phyloP scores from a whole-genome alignment of 768 basidiomycete genomes.

The Strobilomyces echinocephalus region DNA sequence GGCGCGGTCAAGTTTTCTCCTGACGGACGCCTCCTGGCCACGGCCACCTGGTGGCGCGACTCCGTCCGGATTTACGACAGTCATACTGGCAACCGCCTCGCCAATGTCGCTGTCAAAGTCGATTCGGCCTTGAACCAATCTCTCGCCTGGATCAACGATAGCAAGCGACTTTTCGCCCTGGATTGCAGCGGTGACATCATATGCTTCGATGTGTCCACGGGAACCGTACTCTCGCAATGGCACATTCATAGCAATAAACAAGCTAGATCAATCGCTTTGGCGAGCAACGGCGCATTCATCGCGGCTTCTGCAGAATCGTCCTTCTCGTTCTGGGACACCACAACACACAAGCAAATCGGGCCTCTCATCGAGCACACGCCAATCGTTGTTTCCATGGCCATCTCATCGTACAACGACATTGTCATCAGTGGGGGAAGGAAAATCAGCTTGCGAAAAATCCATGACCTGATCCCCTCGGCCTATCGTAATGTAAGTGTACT shows the following conservation, averaged over 20 bases:
- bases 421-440: background rate
- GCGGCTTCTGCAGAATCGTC: background rate
- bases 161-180: background rate
- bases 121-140: background rate
- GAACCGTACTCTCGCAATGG: background rate
- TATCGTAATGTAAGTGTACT: background rate
- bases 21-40: background rate
- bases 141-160: background rate
- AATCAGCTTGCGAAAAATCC: background rate
- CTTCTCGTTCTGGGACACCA: background rate
- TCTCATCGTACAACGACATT: background rate
- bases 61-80: background rate
- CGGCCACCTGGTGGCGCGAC: background rate
- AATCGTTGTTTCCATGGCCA: background rate
- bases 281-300: background rate
- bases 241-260: background rate
- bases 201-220: background rate
- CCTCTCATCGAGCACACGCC: background rate
- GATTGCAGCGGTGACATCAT: background rate
- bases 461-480: background rate
- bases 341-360: background rate
- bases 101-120: background rate
- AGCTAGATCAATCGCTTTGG: background rate
- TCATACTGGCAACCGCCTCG: background rate
- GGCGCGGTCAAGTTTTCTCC: slow-evolving; percentile 1